Conservation (phyloP, 768 basidiomycete species). For the Podaxis sp. region DNA sequence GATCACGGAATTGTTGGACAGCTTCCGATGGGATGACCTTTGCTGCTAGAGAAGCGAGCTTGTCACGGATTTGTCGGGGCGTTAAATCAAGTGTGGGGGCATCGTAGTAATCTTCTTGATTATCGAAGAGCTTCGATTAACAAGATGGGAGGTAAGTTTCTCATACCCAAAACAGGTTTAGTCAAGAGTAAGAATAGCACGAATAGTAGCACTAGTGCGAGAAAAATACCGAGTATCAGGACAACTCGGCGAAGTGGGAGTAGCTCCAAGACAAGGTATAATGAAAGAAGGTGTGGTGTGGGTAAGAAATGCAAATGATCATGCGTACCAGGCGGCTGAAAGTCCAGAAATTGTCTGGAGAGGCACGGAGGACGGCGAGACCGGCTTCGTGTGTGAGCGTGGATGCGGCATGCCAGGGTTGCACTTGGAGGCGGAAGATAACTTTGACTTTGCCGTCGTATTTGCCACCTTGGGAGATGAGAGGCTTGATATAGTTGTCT, state of each 20-base stretch:
- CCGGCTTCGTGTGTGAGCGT: constrained; percentile 78
- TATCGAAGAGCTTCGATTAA: constrained; percentile 61
- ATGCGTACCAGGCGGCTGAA: constrained; percentile 61
- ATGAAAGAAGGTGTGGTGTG: background rate
- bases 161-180: background rate
- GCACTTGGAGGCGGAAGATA: constrained; percentile 67
- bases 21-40: constrained; percentile 47
- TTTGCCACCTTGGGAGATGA: constrained; percentile 51
- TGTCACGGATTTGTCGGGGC: constrained; percentile 68
- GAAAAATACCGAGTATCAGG: background rate
- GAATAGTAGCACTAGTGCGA: background rate
- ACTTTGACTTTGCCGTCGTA: constrained; percentile 72
- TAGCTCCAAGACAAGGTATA: background rate
- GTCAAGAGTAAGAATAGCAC: background rate
- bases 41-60: constrained; percentile 57
- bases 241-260: background rate
- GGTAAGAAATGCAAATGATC: background rate
- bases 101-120: constrained; percentile 78
- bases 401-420: constrained; percentile 78
- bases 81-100: constrained; percentile 64
- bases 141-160: background rate
- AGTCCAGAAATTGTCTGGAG: constrained; percentile 77
- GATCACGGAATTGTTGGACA: constrained; percentile 52
- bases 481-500: constrained; percentile 55
- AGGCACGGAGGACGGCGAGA: constrained; percentile 66